phyloP scores from a whole-genome alignment of 768 basidiomycete genomes.

The Neoboletus brunneissimus region DNA sequence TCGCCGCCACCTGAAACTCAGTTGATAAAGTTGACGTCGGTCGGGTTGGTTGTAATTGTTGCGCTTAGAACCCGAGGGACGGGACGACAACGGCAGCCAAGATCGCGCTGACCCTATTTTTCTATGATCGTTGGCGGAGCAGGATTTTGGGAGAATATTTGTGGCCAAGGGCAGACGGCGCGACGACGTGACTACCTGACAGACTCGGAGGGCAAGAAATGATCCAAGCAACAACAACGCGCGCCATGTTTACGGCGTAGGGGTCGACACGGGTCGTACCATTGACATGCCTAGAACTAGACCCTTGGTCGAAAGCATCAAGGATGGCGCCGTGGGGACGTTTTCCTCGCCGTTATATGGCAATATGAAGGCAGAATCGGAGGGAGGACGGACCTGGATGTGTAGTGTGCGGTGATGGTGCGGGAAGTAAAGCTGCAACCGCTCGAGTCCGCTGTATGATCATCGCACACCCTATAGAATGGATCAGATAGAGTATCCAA shows the following conservation, averaged over 20 bases:
- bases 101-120: neutral
- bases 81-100: neutral
- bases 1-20: neutral
- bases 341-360: neutral
- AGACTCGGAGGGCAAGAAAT: neutral
- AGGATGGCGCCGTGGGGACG: neutral
- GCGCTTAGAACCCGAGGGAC: neutral
- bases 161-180: neutral
- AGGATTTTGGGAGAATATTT: neutral
- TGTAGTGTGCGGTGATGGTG: neutral
- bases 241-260: neutral
- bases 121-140: neutral
- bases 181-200: neutral
- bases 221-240: neutral
- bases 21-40: neutral
- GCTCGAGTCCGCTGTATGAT: neutral
- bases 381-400: neutral
- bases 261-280: too few relatives aligned
- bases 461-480: neutral
- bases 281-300: neutral
- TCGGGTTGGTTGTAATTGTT: too few relatives aligned
- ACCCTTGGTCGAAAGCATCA: neutral
- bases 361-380: neutral
- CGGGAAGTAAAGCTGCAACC: neutral
- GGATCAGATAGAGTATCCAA: neutral